Base-by-base conservation (phyloP, 768 basidiomycete species). In the Psilocybe cubensis region DNA sequence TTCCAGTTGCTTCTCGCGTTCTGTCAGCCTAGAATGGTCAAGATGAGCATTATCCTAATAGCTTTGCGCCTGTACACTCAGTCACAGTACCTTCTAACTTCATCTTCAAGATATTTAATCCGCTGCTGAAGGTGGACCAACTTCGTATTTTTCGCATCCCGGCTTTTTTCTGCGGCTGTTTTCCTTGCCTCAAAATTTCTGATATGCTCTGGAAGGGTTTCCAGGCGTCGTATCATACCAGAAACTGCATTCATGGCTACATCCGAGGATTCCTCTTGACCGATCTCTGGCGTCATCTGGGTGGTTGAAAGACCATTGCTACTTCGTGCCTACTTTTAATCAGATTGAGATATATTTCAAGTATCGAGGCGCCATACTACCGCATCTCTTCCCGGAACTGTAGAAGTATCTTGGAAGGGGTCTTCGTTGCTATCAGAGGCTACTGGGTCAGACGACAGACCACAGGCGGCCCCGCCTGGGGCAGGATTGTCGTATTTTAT, bases 171-270 rank as follows among this genome's bases (percentile, higher is more conserved):
- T 40, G 64, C 62, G 1, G 68, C 69, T 9, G 59, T 33, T 44
- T 56, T 57, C 41, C 54, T 58, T 41, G 63, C 58, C 27, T 68
- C 68, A 18, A 70, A 58, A 38, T 66, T 66, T 14, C 62, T 62
- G 14, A 70, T 54, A 23, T 66, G 60, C 1, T 59, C 62, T 17
- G 66, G 59, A 8, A 62, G 14, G 21, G 48, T 42, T 5, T 25
- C 52, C 17, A 65, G 55, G 21, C 42, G 35, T 4, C 38, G n/a
- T 8, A 66, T 21, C 44, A 64, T 56, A 11, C 44, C 52, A 4
- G 56, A 52, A n/a, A 66, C 56, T 12, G 49, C 50, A 23, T 62
- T 62, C 5, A 53, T 58, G 10, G n/a, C 12, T 38, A n/a, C 4
- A 38, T 38, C 35, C 5, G 35, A 38, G 35, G 35, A 11, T 38